Evolutionary conservation across 2,329 filamentous ascomycete genomes (phyloP).

Genomic region (Botrytis tulipae): DNA sequence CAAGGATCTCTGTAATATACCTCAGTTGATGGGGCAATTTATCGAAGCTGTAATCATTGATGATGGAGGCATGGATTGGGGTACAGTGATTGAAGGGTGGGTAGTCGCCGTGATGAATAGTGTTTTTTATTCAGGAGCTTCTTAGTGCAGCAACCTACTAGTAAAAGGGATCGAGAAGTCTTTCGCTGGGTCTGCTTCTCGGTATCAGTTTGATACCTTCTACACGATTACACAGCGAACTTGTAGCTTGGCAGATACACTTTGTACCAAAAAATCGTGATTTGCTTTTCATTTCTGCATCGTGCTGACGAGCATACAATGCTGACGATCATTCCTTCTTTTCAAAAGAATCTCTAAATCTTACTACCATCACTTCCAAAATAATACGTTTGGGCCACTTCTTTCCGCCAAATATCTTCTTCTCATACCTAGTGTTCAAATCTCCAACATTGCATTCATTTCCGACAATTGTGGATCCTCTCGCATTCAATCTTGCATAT

Average conservation of each 20-base stretch:
- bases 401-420: slow-evolving; percentile 54
- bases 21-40: slow-evolving; percentile 26
- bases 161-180: not conserved
- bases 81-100: slow-evolving; percentile 8
- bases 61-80: slow-evolving; percentile 7
- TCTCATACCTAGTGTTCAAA: slow-evolving; percentile 23
- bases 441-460: slow-evolving; percentile 47
- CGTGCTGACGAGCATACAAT: not conserved
- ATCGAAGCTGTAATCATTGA: slow-evolving; percentile 3
- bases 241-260: not conserved
- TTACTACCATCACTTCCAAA: slow-evolving; percentile 55
- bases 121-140: not conserved
- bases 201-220: not conserved
- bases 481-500: slow-evolving; percentile 53
- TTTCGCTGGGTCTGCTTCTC: not conserved
- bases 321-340: not conserved
- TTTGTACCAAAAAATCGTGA: no score
- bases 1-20: slow-evolving; percentile 48
- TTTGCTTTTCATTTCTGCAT: no score
- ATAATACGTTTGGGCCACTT: slow-evolving; percentile 59
- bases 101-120: not conserved
- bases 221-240: not conserved
- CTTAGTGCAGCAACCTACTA: not conserved
- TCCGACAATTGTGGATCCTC: slow-evolving; percentile 56
- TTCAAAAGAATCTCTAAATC: slow-evolving; percentile 48